These are phyloP conservation scores for Colletotrichum sp. DNA, from an alignment of 2,329 filamentous ascomycete species.

Conservation along the genomic window DNA sequence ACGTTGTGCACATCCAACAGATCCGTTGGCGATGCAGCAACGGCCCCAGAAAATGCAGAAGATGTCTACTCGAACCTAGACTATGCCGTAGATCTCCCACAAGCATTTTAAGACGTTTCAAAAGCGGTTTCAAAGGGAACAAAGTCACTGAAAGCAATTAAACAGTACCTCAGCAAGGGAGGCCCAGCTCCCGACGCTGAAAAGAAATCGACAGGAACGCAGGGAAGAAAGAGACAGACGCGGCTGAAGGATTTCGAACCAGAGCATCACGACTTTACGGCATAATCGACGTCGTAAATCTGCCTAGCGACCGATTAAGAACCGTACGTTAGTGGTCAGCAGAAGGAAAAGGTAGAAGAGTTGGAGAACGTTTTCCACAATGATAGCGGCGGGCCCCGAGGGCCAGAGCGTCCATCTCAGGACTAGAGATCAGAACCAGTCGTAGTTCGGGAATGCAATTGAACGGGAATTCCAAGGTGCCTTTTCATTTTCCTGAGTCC, in stretches of 20 bases:
- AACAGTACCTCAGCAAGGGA: no score
- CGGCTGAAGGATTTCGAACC: no score
- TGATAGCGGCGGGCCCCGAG: accelerated
- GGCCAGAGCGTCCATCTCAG: not conserved
- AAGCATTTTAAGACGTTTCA: no score
- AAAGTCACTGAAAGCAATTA: no score
- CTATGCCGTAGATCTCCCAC: not conserved
- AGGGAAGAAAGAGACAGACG: no score
- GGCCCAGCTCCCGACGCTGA: no score
- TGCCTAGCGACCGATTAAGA: not conserved
- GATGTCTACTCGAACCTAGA: not conserved
- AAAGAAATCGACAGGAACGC: no score
- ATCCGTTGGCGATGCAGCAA: not conserved
- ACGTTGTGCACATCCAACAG: not conserved
- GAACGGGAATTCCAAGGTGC: not conserved
- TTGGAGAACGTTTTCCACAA: not conserved
- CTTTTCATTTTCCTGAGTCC: not conserved
- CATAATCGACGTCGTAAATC: not conserved
- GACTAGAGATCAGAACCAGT: not conserved
- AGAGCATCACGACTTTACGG: no score
- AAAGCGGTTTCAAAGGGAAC: no score
- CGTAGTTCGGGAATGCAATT: not conserved
- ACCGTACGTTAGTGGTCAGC: accelerated
- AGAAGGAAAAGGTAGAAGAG: not conserved
- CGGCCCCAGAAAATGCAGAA: not conserved